Evolutionary conservation across 2,329 filamentous ascomycete genomes (phyloP), one percentile per base, ranked within the genome.

Genomic region (Colletotrichum sublineola): DNA sequence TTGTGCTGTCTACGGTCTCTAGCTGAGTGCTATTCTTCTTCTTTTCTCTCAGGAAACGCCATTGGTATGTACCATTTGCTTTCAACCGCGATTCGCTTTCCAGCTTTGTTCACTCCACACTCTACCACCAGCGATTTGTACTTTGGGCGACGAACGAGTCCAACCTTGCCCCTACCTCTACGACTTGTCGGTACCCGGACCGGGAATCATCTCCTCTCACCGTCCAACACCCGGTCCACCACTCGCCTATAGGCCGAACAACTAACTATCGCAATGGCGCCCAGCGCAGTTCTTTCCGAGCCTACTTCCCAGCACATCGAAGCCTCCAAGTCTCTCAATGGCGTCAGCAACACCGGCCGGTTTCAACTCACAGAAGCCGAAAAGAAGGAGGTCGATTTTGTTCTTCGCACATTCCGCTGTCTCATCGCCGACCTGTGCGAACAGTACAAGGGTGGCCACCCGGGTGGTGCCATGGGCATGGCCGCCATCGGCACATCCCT

Each of bases 391-490:
- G 73, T 71, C 50, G 73, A 74, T 31, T 63, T 72, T 15, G 88
- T 91, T 2, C 80, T 93, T 63, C 86, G 85, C 75, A 88, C 87
- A 7, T 92, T 92, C 77, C 84, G 91, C 67, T 82, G 88, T 62
- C 81, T 93, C 40, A 90, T 93, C 71, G 90, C 91, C 56, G 91
- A 93, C 77, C 81, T 93, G 3, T 93, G 90, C 76, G 86, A 93
- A 78, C 91, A 93, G 75, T 93, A 92, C 80, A 89, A 89, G 74
- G 90, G 90, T 46, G 91, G 91, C 0, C 91, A 93, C 77, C 91
- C 91, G 24, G 91, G 91, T 33, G 78, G 80, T 50, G 87, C 87
- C 24, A 90, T 90, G 78, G 88, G 88, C 48, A 90, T 91, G 82
- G 89, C 88, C 31, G 89, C 87, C 5, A 91, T 91, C 67, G 89